phyloP scores from a whole-genome alignment of 805 yeast genomes.

The Saturnispora serradocipensis region DNA sequence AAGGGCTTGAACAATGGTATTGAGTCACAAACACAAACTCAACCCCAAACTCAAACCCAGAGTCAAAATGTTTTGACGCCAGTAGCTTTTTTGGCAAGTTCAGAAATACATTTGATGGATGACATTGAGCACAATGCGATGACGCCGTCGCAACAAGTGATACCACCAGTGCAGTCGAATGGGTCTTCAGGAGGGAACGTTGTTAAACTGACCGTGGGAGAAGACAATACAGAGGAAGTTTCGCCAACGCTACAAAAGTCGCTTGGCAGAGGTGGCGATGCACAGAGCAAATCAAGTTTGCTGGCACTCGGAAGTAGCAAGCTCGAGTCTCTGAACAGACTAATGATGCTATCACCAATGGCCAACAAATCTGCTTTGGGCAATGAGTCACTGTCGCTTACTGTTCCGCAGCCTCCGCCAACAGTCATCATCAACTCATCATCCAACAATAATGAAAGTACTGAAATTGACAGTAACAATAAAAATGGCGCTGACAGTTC shows the following conservation, averaged over 20 bases:
- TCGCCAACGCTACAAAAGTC: constrained; percentile 8
- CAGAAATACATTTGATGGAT: background rate
- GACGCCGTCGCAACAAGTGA: background rate
- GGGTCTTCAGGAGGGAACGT: background rate
- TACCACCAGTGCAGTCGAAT: background rate
- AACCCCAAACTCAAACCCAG: background rate
- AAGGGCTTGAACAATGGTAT: constrained; percentile 15
- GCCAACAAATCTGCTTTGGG: background rate
- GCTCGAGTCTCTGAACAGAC: background rate
- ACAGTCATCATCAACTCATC: background rate
- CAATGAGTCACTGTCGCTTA: background rate
- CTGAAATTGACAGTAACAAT: background rate
- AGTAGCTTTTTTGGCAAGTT: background rate
- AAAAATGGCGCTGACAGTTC: background rate
- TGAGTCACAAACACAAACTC: constrained; percentile 3
- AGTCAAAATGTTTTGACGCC: background rate
- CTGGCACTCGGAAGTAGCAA: background rate
- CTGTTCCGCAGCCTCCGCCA: background rate
- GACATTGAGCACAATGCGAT: background rate
- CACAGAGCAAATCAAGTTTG: background rate
- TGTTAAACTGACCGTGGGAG: background rate
- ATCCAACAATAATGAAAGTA: background rate
- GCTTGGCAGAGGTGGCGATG: background rate
- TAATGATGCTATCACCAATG: constrained; percentile 6
- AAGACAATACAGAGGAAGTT: constrained; percentile 4